Evolutionary conservation across 139 green algal genomes (phyloP).

Genomic region (Chlamydomonas sphaeroides): DNA sequence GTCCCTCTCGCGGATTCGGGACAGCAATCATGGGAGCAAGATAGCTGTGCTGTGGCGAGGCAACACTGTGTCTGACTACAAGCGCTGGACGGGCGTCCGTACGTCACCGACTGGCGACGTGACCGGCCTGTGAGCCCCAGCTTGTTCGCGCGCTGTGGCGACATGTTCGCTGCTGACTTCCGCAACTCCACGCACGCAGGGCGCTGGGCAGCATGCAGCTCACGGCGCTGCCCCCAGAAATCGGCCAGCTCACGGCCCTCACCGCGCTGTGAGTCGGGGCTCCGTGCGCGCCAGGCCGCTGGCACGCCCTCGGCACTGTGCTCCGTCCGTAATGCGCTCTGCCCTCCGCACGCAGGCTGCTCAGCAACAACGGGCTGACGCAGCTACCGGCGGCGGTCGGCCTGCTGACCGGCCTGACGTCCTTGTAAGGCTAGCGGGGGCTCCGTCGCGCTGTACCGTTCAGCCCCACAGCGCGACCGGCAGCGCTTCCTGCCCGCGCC

Average conservation of each 20-base stretch:
- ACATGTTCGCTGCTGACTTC: no score
- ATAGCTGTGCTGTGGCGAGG: conserved; percentile 14
- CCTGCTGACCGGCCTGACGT: conserved; percentile 15
- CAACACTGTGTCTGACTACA: conserved; percentile 12
- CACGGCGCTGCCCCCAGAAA: conserved; percentile 5
- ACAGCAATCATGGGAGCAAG: conserved; percentile 23
- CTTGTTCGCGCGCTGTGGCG: no score
- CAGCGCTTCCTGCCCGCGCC: no score
- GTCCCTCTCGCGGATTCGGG: conserved; percentile 5
- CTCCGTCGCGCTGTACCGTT: not conserved
- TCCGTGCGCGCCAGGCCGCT: no score
- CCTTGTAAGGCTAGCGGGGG: no score
- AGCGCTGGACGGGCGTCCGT: conserved; percentile 24
- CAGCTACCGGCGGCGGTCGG: conserved; percentile 9
- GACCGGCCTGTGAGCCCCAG: conserved; percentile 31
- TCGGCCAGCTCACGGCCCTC: conserved; percentile 27
- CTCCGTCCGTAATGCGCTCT: no score
- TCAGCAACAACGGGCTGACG: conserved; percentile 29
- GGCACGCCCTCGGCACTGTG: no score
- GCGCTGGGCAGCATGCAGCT: conserved; percentile 28
- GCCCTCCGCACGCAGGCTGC: conserved; percentile 13
- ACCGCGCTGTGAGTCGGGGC: conserved; percentile 8
- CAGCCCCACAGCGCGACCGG: no score
- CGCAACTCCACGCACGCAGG: no score
- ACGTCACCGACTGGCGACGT: not conserved